Evolutionary conservation across 805 yeast species (phyloP), one percentile per base, ranked within the genome.

Genomic region (Dipodascus geniculatus): DNA sequence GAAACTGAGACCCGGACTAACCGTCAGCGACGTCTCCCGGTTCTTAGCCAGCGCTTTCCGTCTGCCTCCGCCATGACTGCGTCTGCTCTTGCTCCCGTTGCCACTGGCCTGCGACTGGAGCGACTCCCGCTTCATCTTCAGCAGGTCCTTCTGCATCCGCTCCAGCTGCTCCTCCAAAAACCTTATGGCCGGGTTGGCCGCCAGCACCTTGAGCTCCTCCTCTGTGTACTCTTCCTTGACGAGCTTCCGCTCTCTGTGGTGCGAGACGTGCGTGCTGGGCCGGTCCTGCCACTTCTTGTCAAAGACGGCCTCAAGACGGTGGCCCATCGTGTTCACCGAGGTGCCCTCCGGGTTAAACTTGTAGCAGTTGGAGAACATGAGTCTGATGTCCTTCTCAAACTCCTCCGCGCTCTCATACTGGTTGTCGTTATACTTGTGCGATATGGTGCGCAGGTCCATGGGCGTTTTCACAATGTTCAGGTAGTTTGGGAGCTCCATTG

Each of bases 301-400:
- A 65, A 91, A 93, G 1, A 86, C 78, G 23, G 82, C 83, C 69
- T 93, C 97, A 54, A 93, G 73, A 61, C 89, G 78, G 67, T 87
- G 96, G 19, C 98, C 99, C 95, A 93, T 85, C 77, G 80, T 78
- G 68, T 90, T 88, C 38, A 93, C 99, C 50, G 95, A 95, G 3
- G 96, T 83, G n/a, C 96, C 96, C 62, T 86, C 96, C 1, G 99
- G 98, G 69, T 93, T 93, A 73, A 91, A 93, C 16, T 77, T 74
- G 67, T 87, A 93, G 71, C 98, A 91, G 70, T 93, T 91, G 57
- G 78, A 74, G 72, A 93, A 90, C 55, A 93, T 86, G 57, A 89
- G 76, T 54, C 87, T 77, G 38, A 91, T 79, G 65, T 93, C 99
- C 48, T 69, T 71, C 65, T 85, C 96, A 65, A 91, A 89, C 58